Evolutionary conservation across 1,139 yeast species (phyloP).

Genomic region (Yamadazyma atlantica): DNA sequence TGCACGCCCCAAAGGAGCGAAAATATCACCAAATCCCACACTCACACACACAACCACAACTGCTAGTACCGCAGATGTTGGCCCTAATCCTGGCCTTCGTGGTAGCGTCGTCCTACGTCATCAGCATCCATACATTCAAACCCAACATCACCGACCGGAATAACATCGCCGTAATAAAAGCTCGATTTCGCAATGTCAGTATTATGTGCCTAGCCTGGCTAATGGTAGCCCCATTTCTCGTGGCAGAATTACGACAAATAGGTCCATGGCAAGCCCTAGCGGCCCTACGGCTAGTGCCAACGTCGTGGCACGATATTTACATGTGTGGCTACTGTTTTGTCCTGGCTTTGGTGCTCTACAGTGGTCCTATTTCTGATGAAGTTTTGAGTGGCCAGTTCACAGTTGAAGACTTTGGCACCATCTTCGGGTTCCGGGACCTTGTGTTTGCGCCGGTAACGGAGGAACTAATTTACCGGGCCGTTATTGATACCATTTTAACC

Average conservation of each 20-base stretch:
- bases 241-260: background rate
- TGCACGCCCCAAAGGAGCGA: too few species aligned
- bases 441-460: slow-evolving; percentile 86
- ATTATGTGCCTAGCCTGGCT: slow-evolving; percentile 31
- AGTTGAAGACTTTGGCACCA: slow-evolving; percentile 22
- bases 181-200: slow-evolving; percentile 38
- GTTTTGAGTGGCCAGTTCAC: slow-evolving; percentile 4
- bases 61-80: background rate
- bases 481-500: slow-evolving; percentile 46
- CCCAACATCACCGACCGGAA: slow-evolving; percentile 42
- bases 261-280: background rate
- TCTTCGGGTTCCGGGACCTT: slow-evolving; percentile 62
- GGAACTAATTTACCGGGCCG: slow-evolving; percentile 75
- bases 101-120: slow-evolving; percentile 44
- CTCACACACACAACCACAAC: too few species aligned
- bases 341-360: slow-evolving; percentile 45
- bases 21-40: too few species aligned
- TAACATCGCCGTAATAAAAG: slow-evolving; percentile 40
- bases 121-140: slow-evolving; percentile 29
- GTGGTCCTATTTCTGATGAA: slow-evolving; percentile 59
- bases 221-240: slow-evolving; percentile 23
- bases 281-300: slow-evolving; percentile 6
- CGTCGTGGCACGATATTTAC: slow-evolving; percentile 21
- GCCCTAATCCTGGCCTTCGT: slow-evolving; percentile 1
- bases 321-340: slow-evolving; percentile 24